A percentile compares a stretch with the other conserved stretches of the same genome.
Evolutionary conservation across 768 basidiomycete species (phyloP).

Genomic region (Rhizopogon vesiculosus): DNA sequence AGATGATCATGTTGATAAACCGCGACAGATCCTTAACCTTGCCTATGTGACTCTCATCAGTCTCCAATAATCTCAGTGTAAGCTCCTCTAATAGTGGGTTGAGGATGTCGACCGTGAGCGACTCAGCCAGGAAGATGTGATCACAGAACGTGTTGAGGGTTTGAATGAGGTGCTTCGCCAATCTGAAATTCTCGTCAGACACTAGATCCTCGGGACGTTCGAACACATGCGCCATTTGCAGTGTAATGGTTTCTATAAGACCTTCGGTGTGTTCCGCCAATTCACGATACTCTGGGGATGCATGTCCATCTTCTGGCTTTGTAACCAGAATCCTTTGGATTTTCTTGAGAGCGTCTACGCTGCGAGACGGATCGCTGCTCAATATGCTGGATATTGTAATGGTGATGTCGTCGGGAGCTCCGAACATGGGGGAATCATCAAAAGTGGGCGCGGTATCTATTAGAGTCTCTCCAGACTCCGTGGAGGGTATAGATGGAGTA

Average conservation of each 20-base stretch:
- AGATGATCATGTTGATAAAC: conserved; percentile 98
- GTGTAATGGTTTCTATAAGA: conserved; percentile 83
- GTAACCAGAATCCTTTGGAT: conserved; percentile 83
- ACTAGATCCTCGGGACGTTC: conserved; percentile 72
- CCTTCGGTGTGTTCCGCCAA: conserved; percentile 77
- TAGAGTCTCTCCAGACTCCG: conserved; percentile 26
- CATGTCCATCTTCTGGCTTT: conserved; percentile 67
- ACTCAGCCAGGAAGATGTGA: conserved; percentile 81
- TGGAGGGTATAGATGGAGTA: conserved; percentile 14
- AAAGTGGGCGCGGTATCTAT: conserved; percentile 27
- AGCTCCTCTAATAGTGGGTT: conserved; percentile 88
- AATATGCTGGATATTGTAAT: conserved; percentile 85
- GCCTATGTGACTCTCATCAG: conserved; percentile 79
- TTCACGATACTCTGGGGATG: conserved; percentile 69
- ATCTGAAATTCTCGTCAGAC: conserved; percentile 77
- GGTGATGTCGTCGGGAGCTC: conserved; percentile 55
- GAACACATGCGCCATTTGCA: conserved; percentile 91
- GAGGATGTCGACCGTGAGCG: conserved; percentile 78
- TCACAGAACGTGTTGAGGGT: conserved; percentile 95
- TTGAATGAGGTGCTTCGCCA: conserved; percentile 97
- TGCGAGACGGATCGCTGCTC: conserved; percentile 78
- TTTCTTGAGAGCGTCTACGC: conserved; percentile 91
- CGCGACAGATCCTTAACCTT: conserved; percentile 91
- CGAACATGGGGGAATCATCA: conserved; percentile 12
- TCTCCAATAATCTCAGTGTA: conserved; percentile 86